These are phyloP conservation scores for Alternaria sp. DNA, from an alignment of 2,329 filamentous ascomycete genomes.

Conservation along the genomic window DNA sequence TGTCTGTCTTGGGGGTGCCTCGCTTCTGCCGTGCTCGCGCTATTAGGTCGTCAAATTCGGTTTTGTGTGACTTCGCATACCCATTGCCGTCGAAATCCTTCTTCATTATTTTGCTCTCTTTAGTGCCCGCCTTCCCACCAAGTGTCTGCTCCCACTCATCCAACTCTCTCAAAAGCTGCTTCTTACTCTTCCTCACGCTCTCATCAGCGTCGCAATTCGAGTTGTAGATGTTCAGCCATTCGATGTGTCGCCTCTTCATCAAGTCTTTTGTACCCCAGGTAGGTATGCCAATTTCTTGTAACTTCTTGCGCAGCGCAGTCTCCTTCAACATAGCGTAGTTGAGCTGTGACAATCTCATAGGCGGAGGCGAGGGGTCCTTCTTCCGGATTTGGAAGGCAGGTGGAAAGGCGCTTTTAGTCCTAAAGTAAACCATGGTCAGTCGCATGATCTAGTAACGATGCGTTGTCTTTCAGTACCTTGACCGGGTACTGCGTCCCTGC, in stretches of 20 bases:
- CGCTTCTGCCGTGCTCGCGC: constrained; percentile 73
- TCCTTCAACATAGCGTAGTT: constrained; percentile 93
- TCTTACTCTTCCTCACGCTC: constrained; percentile 69
- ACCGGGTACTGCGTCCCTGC: constrained; percentile 41
- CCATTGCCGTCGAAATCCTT: constrained; percentile 87
- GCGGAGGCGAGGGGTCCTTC: constrained; percentile 53
- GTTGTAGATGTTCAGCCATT: constrained; percentile 97
- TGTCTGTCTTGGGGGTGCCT: constrained; percentile 40
- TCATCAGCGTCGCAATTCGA: constrained; percentile 88
- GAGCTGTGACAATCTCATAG: constrained; percentile 70
- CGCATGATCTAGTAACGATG: background rate
- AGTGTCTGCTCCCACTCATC: constrained; percentile 88
- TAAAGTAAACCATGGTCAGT: constrained; percentile 22
- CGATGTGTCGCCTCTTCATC: constrained; percentile 82
- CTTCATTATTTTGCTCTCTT: constrained; percentile 68
- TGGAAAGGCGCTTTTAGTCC: constrained; percentile 33
- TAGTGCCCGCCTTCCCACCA: constrained; percentile 63
- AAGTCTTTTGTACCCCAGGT: constrained; percentile 72
- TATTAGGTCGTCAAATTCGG: constrained; percentile 82
- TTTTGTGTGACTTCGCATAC: constrained; percentile 77
- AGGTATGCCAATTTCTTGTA: constrained; percentile 81
- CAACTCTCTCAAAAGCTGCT: constrained; percentile 79
- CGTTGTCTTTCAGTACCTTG: constrained; percentile 35
- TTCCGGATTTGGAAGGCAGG: constrained; percentile 34
- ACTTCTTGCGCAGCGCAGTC: constrained; percentile 77